These are phyloP conservation scores for Pseudozyma tsukubaensis DNA, from an alignment of 1,284 basidiomycete genomes.

Conservation along the genomic window DNA sequence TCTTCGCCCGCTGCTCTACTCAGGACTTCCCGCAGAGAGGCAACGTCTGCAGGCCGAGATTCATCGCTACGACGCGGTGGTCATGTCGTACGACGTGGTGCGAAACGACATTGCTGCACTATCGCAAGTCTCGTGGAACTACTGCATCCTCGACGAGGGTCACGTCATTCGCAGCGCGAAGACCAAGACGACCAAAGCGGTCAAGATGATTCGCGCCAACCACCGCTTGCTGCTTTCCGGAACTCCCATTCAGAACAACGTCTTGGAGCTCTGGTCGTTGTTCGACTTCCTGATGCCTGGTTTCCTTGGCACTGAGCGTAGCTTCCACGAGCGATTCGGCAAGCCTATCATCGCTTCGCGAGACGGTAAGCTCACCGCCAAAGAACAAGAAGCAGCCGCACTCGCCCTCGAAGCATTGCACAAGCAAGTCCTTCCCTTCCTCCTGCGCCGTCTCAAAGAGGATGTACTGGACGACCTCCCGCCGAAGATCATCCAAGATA, in stretches of 20 bases:
- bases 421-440: conserved; percentile 98
- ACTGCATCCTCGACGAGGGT: conserved; percentile 97
- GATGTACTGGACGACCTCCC: conserved; percentile 96
- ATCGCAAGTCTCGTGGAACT: conserved; percentile 85
- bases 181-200: conserved; percentile 95
- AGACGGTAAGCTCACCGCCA: conserved; percentile 86
- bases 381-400: conserved; percentile 84
- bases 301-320: conserved; percentile 92
- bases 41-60: conserved; percentile 70
- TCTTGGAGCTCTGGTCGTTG: conserved; percentile 96
- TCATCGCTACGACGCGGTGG: conserved; percentile 79
- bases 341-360: conserved; percentile 95
- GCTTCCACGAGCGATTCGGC: conserved; percentile 94
- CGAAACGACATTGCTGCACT: conserved; percentile 90
- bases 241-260: conserved; percentile 99
- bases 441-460: conserved; percentile 94
- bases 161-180: conserved; percentile 99
- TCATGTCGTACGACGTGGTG: conserved; percentile 97
- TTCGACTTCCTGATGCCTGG: conserved; percentile 99
- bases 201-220: conserved; percentile 89
- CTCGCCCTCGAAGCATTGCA: conserved; percentile 94
- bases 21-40: conserved; percentile 89
- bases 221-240: conserved; percentile 95
- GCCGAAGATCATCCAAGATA: conserved; percentile 99
- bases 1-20: conserved; percentile 86